Base-by-base conservation (phyloP, 1,284 basidiomycete genomes). In the Puccinia horiana region DNA sequence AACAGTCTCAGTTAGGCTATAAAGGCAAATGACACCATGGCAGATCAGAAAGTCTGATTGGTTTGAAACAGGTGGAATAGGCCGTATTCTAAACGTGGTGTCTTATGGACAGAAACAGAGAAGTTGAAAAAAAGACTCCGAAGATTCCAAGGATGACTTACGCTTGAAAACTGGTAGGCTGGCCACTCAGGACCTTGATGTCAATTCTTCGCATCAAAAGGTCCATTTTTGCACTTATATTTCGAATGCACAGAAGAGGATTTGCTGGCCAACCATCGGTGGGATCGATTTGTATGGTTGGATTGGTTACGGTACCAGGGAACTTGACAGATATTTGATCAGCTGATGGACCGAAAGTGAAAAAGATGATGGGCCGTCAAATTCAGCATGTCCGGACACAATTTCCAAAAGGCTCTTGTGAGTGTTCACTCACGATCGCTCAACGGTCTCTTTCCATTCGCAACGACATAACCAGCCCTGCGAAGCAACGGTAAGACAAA, bases 231-330 rank as follows among this genome's bases (percentile, higher is more conserved):
- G 69, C 78, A 65, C 16, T 29, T 14, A 54, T 44, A 52, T 40
- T 52, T 9, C 70, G 54, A 44, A 81, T 44, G 29, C 65, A 69
- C 37, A 47, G 14, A 16, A 61, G 18, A 40, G 70, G 54, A 61
- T 74, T 56, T 14, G 63, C 29, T 35, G 78, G 78, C 78, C 78
- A 81, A n/a, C 78, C 78, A 37, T 81, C 78, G 23, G 52, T 37
- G 20, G 78, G 70, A 81, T 81, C 35, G 16, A 81, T 32, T 11
- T n/a, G 20, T 42, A 20, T 37, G 14, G 40, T 35, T 9, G 35
- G 6, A 42, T 20, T 26, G 18, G n/a, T n/a, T 9, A 74, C 56
- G 23, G 23, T 81, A 6, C 78, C 70, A 4, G 78, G 78, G 40
- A 72, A 32, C 44, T 81, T 49, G 52, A 74, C 78, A 52, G 54